Evolutionary conservation across 2,329 filamentous ascomycete species (phyloP).

Genomic region (Chaetomium globosum): DNA sequence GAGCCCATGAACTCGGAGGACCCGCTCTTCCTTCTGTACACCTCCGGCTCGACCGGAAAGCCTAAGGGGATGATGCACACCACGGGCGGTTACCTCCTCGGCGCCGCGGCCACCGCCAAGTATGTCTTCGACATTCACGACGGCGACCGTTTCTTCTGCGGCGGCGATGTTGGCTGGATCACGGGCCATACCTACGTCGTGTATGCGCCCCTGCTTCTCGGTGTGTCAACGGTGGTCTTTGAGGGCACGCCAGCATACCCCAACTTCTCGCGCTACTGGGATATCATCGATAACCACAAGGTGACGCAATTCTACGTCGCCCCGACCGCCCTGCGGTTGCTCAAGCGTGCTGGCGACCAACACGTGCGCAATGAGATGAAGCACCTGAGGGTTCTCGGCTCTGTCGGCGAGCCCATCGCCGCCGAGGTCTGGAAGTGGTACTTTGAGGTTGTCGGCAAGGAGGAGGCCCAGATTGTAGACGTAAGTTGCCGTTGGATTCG

Average conservation of each 20-base stretch:
- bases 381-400: constrained; percentile 84
- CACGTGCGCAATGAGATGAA: constrained; percentile 90
- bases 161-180: constrained; percentile 98
- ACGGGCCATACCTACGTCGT: constrained; percentile 98
- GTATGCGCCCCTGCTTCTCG: constrained; percentile 89
- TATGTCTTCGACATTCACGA: constrained; percentile 99
- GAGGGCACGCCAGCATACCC: constrained; percentile 97
- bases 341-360: constrained; percentile 94
- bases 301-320: constrained; percentile 99
- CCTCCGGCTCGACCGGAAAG: constrained; percentile 95
- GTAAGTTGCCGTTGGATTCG: constrained; percentile 57
- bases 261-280: constrained; percentile 98
- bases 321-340: constrained; percentile 84
- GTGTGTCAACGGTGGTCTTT: constrained; percentile 93
- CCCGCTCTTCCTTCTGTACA: constrained; percentile 96
- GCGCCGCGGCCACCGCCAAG: constrained; percentile 90
- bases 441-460: constrained; percentile 90
- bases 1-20: constrained; percentile 92
- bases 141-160: constrained; percentile 92
- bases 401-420: constrained; percentile 95
- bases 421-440: constrained; percentile 99
- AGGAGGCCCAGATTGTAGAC: constrained; percentile 90
- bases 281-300: constrained; percentile 91
- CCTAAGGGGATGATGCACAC: constrained; percentile 99
- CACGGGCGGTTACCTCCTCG: constrained; percentile 91